Evolutionary conservation across 2,329 filamentous ascomycete genomes (phyloP), one percentile per base, ranked within the genome.

Genomic region (Trichoderma sp.): DNA sequence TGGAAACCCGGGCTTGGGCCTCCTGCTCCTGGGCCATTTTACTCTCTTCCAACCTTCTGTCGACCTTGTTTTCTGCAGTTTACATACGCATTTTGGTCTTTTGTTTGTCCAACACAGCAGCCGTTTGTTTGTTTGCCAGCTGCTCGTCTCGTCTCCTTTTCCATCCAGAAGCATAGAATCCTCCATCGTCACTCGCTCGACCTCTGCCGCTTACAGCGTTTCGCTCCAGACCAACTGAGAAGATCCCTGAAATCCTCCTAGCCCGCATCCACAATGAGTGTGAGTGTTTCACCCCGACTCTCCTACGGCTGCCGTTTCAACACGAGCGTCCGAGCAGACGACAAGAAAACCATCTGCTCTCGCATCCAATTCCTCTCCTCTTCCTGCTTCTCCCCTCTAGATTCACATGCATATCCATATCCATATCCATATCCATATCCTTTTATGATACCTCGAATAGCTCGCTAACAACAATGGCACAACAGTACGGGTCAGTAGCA

Each of bases 401-500:
- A 26, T 47, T 21, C 51, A 32, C 30, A 18, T 18, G 18, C 64
- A n/a, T 36, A 6, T 6, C n/a, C 43, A 51, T 21, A 51, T 47
- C 18, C 43, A 51, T 24, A 43, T 43, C 15, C 15, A 43, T 53
- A 12, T 15, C 57, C 51, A 30, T 12, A 11, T 21, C 47, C 7
- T 39, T 65, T 12, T 57, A 56, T 69, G 64, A 56, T 69, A 24
- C 34, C 65, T 64, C 51, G 39, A 66, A 66, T 47, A 70, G 58
- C 73, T 73, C 74, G 75, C 79, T 81, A 75, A 81, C 76, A 75
- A 81, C 76, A 70, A 77, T 76, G 73, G 36, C 74, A 70, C 74
- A 75, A 75, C 82, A 88, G 86, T 88, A 88, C 86, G 85, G 86
- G 86, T 88, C 81, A 82, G 85, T 86, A 74, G 15, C 36, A 39